Evolutionary conservation across 2,329 filamentous ascomycete species (phyloP).

Genomic region (Xylaria hypoxylon): DNA sequence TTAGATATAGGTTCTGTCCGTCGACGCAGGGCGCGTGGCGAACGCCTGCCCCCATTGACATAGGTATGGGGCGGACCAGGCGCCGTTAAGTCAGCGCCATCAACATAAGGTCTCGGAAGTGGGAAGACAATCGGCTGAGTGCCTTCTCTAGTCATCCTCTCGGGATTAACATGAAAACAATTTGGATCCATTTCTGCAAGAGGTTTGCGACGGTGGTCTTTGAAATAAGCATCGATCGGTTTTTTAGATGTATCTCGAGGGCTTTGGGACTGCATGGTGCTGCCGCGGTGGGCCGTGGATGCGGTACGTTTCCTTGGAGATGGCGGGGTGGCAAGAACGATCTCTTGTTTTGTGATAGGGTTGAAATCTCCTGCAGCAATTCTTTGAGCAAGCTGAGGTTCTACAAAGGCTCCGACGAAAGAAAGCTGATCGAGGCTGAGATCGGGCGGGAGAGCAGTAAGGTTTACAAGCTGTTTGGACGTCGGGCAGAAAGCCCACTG

Average conservation of each 20-base stretch:
- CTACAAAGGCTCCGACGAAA: slow-evolving; percentile 82
- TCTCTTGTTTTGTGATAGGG: slow-evolving; percentile 84
- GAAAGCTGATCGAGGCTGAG: slow-evolving; percentile 77
- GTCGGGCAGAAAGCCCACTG: slow-evolving; percentile 93
- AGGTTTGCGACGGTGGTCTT: slow-evolving; percentile 62
- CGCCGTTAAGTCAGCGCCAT: slow-evolving; percentile 47
- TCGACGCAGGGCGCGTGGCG: slow-evolving; percentile 59
- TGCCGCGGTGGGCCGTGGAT: slow-evolving; percentile 42
- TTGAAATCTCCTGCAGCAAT: slow-evolving; percentile 87
- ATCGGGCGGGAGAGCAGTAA: slow-evolving; percentile 74
- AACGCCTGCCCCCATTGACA: slow-evolving; percentile 46
- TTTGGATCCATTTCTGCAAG: slow-evolving; percentile 73
- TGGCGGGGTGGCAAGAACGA: slow-evolving; percentile 58
- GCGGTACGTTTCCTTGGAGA: slow-evolving; percentile 55
- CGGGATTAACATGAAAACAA: slow-evolving; percentile 66
- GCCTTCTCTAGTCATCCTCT: slow-evolving; percentile 62
- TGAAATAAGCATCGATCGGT: slow-evolving; percentile 68
- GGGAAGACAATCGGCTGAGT: slow-evolving; percentile 68
- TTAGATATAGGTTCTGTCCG: slow-evolving; percentile 65
- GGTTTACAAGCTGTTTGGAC: slow-evolving; percentile 76
- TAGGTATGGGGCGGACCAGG: slow-evolving; percentile 48
- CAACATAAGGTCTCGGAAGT: slow-evolving; percentile 68
- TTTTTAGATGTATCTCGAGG: slow-evolving; percentile 55
- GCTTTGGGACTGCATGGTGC: slow-evolving; percentile 37
- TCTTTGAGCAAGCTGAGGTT: slow-evolving; percentile 74